Evolutionary conservation across 768 basidiomycete genomes (phyloP), one percentile per base, ranked within the genome.

Genomic region (Scleroderma citrinum): DNA sequence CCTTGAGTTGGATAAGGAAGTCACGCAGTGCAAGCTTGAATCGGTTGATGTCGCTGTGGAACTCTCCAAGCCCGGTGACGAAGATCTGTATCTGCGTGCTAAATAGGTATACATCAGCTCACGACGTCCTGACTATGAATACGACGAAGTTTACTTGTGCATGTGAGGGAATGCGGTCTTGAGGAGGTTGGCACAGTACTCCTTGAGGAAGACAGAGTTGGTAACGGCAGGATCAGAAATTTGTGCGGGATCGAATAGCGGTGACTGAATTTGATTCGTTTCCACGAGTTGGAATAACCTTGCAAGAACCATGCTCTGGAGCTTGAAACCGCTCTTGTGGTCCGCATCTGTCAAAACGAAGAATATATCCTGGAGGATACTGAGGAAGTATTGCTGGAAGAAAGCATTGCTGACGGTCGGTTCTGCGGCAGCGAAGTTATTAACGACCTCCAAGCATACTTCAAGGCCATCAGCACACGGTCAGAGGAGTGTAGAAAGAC

Each of bases 291-390:
- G 86, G 79, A 96, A 94, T 74, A 99, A 80, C 29, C 91, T 81
- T 16, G 92, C 88, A 39, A 99, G 82, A n/a, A 98, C 76, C 57
- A 90, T 72, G 58, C 87, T 89, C 69, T 97, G 94, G 51, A 93
- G 76, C 69, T 96, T 97, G 77, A 97, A 96, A 23, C 95, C 94
- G 59, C 91, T 93, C 82, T 97, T 98, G 76, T 99, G 95, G 68
- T 98, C 95, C 5, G 94, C 84, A 65, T 99, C 95, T 26, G 94
- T 97, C 39, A 99, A 76, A 36, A 98, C 95, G 58, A 90, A 97
- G 80, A 99, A 93, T 35, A 91, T 90, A 66, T 98, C 96, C 58
- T 94, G 92, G 31, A 96, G 75, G 60, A 97, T 83, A 62, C 84
- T 88, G 41, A 97, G 77, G 76, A 88, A 92, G 70, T 93, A 98